Evolutionary conservation across 768 basidiomycete species (phyloP).

Genomic region (Leccinellum rugosiceps): DNA sequence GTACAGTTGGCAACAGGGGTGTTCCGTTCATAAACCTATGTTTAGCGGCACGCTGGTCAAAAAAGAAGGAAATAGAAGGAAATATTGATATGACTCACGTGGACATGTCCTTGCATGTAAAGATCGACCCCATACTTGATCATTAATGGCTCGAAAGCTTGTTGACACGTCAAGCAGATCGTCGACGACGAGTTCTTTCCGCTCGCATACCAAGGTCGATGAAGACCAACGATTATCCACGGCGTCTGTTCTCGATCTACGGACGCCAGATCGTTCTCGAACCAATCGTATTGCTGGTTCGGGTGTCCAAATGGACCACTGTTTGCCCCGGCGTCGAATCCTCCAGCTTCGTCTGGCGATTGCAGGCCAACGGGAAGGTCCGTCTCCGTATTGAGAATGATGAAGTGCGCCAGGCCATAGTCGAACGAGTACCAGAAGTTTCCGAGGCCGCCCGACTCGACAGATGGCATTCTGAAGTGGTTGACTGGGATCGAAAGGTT

Average conservation of each 20-base stretch:
- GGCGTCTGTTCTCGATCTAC: conserved; percentile 25
- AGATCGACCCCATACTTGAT: conserved; percentile 30
- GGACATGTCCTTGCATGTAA: conserved; percentile 29
- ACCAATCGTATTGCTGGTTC: conserved; percentile 28
- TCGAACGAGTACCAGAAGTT: conserved; percentile 34
- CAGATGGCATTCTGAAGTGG: too few relatives aligned
- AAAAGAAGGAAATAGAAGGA: background rate
- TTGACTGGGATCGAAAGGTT: too few relatives aligned
- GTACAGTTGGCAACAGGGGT: conserved; percentile 25
- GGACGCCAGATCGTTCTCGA: conserved; percentile 24
- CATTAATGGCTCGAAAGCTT: conserved; percentile 30
- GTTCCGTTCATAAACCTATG: conserved; percentile 26
- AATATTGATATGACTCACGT: conserved; percentile 11
- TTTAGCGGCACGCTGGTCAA: background rate
- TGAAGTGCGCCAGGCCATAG: conserved; percentile 28
- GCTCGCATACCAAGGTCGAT: conserved; percentile 26
- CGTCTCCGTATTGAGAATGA: conserved; percentile 23
- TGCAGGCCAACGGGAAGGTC: conserved; percentile 25
- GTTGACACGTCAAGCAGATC: conserved; percentile 18
- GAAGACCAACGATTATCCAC: conserved; percentile 28
- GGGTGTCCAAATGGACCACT: conserved; percentile 28
- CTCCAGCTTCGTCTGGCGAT: conserved; percentile 22
- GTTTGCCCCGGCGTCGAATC: conserved; percentile 18
- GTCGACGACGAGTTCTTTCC: conserved; percentile 2
- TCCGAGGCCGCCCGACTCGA: conserved; percentile 24